Conservation (phyloP, 2,329 filamentous ascomycete genomes). For the Sporothrix pallida region DNA sequence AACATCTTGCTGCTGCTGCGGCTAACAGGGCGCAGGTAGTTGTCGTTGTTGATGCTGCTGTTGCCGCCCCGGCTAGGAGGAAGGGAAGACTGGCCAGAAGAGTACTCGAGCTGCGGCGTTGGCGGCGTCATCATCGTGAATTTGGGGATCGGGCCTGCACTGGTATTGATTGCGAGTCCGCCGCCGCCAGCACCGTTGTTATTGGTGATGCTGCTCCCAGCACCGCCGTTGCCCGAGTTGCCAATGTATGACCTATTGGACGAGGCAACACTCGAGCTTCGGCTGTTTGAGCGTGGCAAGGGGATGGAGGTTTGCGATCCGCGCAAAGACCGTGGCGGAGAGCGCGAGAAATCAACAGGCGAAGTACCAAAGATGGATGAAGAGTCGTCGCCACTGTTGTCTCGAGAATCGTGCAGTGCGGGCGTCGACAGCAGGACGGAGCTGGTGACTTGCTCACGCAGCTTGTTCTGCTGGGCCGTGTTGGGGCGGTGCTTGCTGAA, state of each 20-base stretch:
- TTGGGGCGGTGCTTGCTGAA: constrained; percentile 86
- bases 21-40: constrained; percentile 40
- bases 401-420: constrained; percentile 47
- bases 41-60: constrained; percentile 38
- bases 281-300: constrained; percentile 53
- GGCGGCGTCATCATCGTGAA: constrained; percentile 57
- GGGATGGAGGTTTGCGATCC: constrained; percentile 57
- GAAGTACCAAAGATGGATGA: constrained; percentile 60
- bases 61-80: constrained; percentile 29
- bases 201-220: too few species aligned
- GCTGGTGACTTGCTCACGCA: constrained; percentile 83
- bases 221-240: constrained; percentile 35
- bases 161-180: constrained; percentile 32
- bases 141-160: constrained; percentile 45
- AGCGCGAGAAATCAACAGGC: constrained; percentile 64
- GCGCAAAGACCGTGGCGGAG: constrained; percentile 60
- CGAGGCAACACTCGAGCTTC: constrained; percentile 59
- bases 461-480: constrained; percentile 75
- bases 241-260: constrained; percentile 51
- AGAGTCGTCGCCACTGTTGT: constrained; percentile 60
- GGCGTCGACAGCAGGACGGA: constrained; percentile 66
- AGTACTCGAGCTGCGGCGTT: constrained; percentile 45
- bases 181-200: neutral
- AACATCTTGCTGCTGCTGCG: constrained; percentile 33
- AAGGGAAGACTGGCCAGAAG: neutral